Evolutionary conservation across 148 eudicot genomes (phyloP).

Genomic region (Amaranthus palmeri): DNA sequence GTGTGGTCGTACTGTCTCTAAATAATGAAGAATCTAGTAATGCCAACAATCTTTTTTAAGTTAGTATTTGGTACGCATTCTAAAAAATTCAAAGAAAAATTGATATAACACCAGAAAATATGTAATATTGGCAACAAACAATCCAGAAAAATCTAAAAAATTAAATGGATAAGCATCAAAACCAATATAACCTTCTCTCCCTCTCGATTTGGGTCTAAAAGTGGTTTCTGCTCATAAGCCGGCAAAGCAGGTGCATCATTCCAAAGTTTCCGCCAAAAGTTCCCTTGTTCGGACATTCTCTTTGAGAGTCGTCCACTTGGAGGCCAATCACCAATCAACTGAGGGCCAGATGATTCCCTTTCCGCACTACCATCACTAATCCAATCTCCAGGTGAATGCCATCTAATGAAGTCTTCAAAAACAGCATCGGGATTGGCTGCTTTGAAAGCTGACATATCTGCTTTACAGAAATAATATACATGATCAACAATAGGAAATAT

Average conservation of each 20-base stretch:
- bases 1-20: conserved; percentile 85
- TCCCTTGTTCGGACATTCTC: conserved; percentile 87
- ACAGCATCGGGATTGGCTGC: conserved; percentile 96
- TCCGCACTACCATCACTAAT: conserved; percentile 42
- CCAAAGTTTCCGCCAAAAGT: conserved; percentile 92
- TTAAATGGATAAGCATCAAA: not conserved
- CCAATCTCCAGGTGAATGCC: conserved; percentile 99
- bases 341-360: conserved; percentile 23
- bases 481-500: not conserved
- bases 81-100: not conserved
- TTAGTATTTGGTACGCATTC: not conserved
- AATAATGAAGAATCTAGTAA: conserved; percentile 75
- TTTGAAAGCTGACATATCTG: conserved; percentile 97
- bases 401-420: conserved; percentile 92
- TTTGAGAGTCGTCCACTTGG: conserved; percentile 84
- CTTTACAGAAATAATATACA: conserved; percentile 21
- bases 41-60: conserved; percentile 15
- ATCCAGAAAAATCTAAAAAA: not conserved
- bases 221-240: conserved; percentile 85
- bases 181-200: conserved; percentile 75
- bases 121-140: not conserved
- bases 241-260: conserved; percentile 75
- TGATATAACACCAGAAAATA: conserved; percentile 6
- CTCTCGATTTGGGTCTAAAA: conserved; percentile 83
- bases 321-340: conserved; percentile 57